Conservation (phyloP, 176 grass and related monocot species). For the Avena sativa region DNA sequence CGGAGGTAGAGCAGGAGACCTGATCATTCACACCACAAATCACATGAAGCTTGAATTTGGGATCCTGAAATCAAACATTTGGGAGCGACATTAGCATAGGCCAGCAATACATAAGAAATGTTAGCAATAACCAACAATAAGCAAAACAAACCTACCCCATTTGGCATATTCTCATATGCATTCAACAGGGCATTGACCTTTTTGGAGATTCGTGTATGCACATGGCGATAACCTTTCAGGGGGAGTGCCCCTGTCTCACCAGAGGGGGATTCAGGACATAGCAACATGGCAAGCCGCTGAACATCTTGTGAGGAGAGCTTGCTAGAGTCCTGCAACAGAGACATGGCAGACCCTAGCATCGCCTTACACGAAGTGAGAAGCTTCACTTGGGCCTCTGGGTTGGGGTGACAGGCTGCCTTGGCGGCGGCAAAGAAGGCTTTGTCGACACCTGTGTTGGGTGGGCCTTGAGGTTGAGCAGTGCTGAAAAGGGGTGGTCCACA, state of each 20-base stretch:
- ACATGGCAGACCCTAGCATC: background rate
- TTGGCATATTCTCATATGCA: background rate
- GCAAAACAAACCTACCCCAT: background rate
- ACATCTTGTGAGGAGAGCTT: conserved; percentile 19
- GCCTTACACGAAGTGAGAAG: conserved; percentile 16
- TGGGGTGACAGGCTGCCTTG: background rate
- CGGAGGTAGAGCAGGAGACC: background rate
- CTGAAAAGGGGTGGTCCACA: background rate
- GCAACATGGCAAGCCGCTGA: background rate
- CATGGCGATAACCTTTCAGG: background rate
- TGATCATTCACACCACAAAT: conserved; percentile 12
- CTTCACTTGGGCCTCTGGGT: conserved; percentile 11
- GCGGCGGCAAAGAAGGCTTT: background rate
- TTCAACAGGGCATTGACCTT: background rate
- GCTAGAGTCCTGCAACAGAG: background rate
- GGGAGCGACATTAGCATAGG: background rate
- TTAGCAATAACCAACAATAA: background rate
- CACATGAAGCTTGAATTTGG: conserved; percentile 9
- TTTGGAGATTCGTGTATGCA: background rate
- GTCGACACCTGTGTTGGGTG: background rate
- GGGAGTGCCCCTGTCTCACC: background rate
- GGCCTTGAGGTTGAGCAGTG: background rate
- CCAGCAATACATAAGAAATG: background rate
- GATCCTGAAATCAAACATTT: background rate
- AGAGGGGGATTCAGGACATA: background rate